Conservation (phyloP, 2,329 filamentous ascomycete genomes). For the Stemphylium beticola region DNA sequence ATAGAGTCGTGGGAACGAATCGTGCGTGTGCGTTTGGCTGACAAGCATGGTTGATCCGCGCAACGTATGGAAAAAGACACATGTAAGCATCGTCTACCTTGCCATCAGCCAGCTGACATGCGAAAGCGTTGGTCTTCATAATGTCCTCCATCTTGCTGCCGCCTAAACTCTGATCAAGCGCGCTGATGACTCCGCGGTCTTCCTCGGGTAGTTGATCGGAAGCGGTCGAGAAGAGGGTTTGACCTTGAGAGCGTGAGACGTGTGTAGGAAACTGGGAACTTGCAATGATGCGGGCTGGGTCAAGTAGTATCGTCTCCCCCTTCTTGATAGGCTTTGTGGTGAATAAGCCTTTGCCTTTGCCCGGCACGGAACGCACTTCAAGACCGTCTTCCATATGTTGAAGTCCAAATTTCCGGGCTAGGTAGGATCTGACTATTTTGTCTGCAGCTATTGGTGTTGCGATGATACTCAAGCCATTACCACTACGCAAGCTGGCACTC, state of each 20-base stretch:
- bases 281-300: slow-evolving; percentile 28
- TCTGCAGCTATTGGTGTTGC: slow-evolving; percentile 23
- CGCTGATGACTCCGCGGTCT: slow-evolving; percentile 14
- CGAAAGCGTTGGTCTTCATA: slow-evolving; percentile 34
- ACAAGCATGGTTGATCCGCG: slow-evolving; percentile 35
- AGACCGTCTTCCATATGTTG: slow-evolving; percentile 4
- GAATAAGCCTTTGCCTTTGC: slow-evolving; percentile 34
- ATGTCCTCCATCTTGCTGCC: slow-evolving; percentile 25
- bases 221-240: slow-evolving; percentile 18
- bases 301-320: slow-evolving; percentile 26
- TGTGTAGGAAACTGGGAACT: slow-evolving; percentile 25
- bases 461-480: slow-evolving; percentile 29
- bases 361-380: slow-evolving; percentile 23
- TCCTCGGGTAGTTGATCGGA: slow-evolving; percentile 12
- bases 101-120: slow-evolving; percentile 30
- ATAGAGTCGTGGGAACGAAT: slow-evolving; percentile 24
- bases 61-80: slow-evolving; percentile 31
- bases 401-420: neutral
- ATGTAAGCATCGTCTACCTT: slow-evolving; percentile 28
- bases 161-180: slow-evolving; percentile 24
- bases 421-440: slow-evolving; percentile 18
- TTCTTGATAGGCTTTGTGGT: slow-evolving; percentile 21
- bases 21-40: slow-evolving; percentile 30
- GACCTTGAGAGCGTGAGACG: slow-evolving; percentile 15
- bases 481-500: slow-evolving; percentile 15